These are phyloP conservation scores for Tubosaeta sp. DNA, from an alignment of 768 basidiomycete species.

Conservation along the genomic window DNA sequence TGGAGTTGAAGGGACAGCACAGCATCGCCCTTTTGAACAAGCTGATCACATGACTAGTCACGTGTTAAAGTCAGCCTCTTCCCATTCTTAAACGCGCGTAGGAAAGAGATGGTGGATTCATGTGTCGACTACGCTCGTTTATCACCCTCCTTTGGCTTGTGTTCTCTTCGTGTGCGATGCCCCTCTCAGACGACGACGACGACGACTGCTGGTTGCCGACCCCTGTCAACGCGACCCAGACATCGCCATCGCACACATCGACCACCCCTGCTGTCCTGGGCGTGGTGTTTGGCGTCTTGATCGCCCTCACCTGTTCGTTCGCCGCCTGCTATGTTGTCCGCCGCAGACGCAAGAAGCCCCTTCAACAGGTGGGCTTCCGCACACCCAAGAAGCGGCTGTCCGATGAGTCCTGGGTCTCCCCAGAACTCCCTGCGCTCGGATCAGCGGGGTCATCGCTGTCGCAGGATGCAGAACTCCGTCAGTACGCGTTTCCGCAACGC, in stretches of 20 bases:
- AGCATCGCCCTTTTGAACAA: conserved; percentile 2
- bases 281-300: conserved; percentile 9
- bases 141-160: conserved; percentile 10
- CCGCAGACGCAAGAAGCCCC: neutral
- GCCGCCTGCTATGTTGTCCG: conserved; percentile 6
- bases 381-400: conserved; percentile 20
- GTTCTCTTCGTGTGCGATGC: neutral
- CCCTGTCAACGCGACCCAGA: neutral
- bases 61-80: conserved; percentile 21
- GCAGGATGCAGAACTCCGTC: conserved; percentile 11
- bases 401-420: conserved; percentile 25
- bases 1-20: neutral
- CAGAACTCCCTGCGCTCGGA: conserved; percentile 1
- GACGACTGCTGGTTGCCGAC: conserved; percentile 1
- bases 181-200: conserved; percentile 7
- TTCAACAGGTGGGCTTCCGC: neutral
- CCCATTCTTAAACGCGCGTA: conserved; percentile 6
- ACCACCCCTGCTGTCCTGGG: conserved; percentile 17
- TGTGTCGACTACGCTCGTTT: conserved; percentile 19
- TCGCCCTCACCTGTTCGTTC: conserved; percentile 9
- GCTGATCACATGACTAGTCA: conserved; percentile 14
- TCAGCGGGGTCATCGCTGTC: conserved; percentile 9
- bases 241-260: conserved; percentile 3
- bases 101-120: neutral
- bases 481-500: conserved; percentile 6